Conservation (phyloP, 768 basidiomycete species). For the Naganishia vishniacii region DNA sequence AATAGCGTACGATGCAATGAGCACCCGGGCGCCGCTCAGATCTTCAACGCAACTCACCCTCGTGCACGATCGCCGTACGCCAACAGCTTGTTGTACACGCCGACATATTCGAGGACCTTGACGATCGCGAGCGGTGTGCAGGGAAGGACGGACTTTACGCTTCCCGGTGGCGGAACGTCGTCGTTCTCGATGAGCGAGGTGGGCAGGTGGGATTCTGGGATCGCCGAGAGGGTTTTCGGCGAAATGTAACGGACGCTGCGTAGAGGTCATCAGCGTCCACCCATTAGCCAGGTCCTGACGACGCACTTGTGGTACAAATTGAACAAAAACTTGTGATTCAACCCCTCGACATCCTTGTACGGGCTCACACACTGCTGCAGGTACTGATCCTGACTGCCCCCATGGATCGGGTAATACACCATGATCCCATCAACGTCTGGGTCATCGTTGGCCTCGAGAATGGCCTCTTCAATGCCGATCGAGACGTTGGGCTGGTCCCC, state of each 20-base stretch:
- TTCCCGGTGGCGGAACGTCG: constrained; percentile 70
- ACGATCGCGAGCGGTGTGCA: constrained; percentile 97
- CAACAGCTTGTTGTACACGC: constrained; percentile 87
- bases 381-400: constrained; percentile 86
- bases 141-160: constrained; percentile 92
- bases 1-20: no score
- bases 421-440: constrained; percentile 81
- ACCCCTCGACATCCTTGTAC: constrained; percentile 93
- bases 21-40: no score
- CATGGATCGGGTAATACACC: constrained; percentile 98
- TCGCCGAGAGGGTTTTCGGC: constrained; percentile 42
- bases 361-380: constrained; percentile 95
- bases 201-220: constrained; percentile 41
- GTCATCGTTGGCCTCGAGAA: constrained; percentile 91
- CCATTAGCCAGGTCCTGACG: not conserved
- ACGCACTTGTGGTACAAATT: constrained; percentile 90
- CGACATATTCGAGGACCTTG: constrained; percentile 81
- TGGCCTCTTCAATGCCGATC: constrained; percentile 90
- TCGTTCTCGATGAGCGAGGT: constrained; percentile 29
- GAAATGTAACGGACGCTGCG: constrained; percentile 80
- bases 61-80: constrained; percentile 85
- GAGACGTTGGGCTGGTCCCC: constrained; percentile 59
- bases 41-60: no score
- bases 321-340: constrained; percentile 79
- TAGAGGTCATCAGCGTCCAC: not conserved